phyloP scores from a whole-genome alignment of 208 protist genomes.

The Leishmania martiniquensis region DNA sequence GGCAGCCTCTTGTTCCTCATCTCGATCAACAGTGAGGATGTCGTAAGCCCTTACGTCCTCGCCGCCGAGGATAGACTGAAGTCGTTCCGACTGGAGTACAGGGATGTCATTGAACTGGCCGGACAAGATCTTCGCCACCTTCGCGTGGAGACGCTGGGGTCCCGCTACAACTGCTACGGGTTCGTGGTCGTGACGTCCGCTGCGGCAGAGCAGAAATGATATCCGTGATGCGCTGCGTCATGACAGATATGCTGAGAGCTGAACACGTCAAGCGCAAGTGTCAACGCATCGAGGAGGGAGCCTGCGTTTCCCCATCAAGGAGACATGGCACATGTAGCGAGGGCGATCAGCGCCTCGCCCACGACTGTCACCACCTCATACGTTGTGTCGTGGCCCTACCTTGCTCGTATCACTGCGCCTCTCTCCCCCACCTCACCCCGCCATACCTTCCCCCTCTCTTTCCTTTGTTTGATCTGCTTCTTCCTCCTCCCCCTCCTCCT shows the following conservation, averaged over 20 bases:
- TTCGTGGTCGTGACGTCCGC: slow-evolving; percentile 32
- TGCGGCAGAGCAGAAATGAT: background rate
- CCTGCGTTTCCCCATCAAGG: background rate
- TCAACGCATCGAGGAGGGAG: background rate
- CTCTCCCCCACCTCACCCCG: no score
- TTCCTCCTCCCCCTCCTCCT: background rate
- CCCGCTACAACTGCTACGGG: slow-evolving; percentile 49
- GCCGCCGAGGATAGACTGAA: slow-evolving; percentile 26
- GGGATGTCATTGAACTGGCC: slow-evolving; percentile 30
- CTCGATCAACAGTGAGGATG: slow-evolving; percentile 62
- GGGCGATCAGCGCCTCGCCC: background rate
- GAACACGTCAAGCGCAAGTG: background rate
- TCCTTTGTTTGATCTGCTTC: background rate
- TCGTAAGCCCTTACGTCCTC: slow-evolving; percentile 53
- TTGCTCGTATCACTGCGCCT: no score
- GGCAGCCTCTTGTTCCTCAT: slow-evolving; percentile 59
- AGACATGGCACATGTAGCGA: no score
- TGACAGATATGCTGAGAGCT: background rate
- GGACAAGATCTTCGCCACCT: slow-evolving; percentile 24
- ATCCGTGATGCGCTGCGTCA: background rate
- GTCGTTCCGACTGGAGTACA: slow-evolving; percentile 31
- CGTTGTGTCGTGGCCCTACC: no score
- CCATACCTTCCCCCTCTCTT: background rate
- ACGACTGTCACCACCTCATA: no score
- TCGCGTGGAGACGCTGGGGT: slow-evolving; percentile 60